A percentile compares a stretch with the other conserved stretches of the same genome.
These are phyloP conservation scores for Bacidia gigantensis DNA, from an alignment of 495 filamentous ascomycete genomes.

Conservation along the genomic window DNA sequence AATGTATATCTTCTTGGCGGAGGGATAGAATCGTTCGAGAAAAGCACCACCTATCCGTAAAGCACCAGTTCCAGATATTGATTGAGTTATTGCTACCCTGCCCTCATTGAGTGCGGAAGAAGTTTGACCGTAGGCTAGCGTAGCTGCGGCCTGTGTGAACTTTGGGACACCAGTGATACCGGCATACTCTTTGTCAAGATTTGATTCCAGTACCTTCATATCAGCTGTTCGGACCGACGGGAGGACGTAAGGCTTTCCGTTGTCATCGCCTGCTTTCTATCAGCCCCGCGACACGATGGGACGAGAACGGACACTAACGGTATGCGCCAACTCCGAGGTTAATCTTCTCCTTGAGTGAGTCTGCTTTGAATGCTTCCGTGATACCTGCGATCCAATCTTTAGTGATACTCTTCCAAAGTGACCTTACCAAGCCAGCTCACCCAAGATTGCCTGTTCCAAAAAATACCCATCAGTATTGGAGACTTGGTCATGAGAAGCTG, in stretches of 20 bases:
- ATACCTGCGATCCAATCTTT: slow-evolving; percentile 75
- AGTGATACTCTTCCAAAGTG: no score
- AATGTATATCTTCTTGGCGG: slow-evolving; percentile 86
- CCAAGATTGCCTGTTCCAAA: slow-evolving; percentile 16
- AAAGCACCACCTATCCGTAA: slow-evolving; percentile 91
- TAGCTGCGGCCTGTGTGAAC: slow-evolving; percentile 82
- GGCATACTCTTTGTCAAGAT: slow-evolving; percentile 92
- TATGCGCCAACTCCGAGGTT: slow-evolving; percentile 67
- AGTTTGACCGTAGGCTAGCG: slow-evolving; percentile 77
- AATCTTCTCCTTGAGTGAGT: slow-evolving; percentile 83
- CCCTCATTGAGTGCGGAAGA: slow-evolving; percentile 61
- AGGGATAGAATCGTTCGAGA: slow-evolving; percentile 76
- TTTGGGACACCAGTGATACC: slow-evolving; percentile 89
- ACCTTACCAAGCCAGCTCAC: no score
- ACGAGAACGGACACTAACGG: slow-evolving; percentile 24
- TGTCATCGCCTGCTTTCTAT: slow-evolving; percentile 55
- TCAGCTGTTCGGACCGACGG: slow-evolving; percentile 85
- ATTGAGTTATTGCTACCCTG: slow-evolving; percentile 84
- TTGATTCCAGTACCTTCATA: slow-evolving; percentile 62
- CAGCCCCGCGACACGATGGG: background rate
- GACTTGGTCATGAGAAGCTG: background rate
- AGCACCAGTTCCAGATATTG: slow-evolving; percentile 94
- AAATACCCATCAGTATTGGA: slow-evolving; percentile 19
- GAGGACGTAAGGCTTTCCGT: slow-evolving; percentile 93
- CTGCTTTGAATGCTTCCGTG: slow-evolving; percentile 98